Evolutionary conservation across 2,329 filamentous ascomycete species (phyloP), one percentile per base, ranked within the genome.

Genomic region (Penicillium expansum): DNA sequence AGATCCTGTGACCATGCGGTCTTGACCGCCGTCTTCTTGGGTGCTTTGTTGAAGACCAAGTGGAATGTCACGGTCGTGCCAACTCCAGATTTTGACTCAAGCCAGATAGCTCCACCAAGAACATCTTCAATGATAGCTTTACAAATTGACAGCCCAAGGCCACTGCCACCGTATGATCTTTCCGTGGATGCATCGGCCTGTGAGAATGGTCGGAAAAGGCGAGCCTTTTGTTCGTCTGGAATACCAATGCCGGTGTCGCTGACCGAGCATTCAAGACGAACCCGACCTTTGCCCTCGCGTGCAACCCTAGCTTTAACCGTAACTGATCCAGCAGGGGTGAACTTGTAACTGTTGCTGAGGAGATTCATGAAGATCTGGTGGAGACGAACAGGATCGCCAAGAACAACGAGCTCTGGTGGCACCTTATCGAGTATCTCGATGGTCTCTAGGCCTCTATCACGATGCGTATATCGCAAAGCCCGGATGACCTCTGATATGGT

Each of bases 111-210:
- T 41, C 92, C 92, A 59, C 90, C 86, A 84, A 97, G 92, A 75
- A 96, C 92, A 20, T 90, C 91, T 76, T 96, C 90, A 60, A 97
- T 92, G 42, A 97, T 86, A 0, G 90, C 92, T 75, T 96, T 96
- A 82, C 92, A 96, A 62, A 97, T 97, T 69, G 90, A 95, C 42
- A 97, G 81, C 2, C 92, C 92, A 2, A 97, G 85, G 24, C 92
- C 92, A 64, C 91, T 96, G 42, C 92, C 92, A 39, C 92, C 92
- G 66, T 96, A 97, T 69, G 92, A 94, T 51, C 92, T 83, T 52
- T 92, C 91, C 3, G 92, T 96, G 65, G 90, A 94, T 47, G 88
- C 89, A 74, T 97, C 92, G 1, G 93, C 92, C 74, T 97, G 92
- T 54, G 90, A 93, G 70, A 97, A 97, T 0, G 92, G 92, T 65